A percentile compares a stretch with the other conserved stretches of the same genome.
Evolutionary conservation across 2,329 filamentous ascomycete species (phyloP).

Genomic region (Trichophyton simii): DNA sequence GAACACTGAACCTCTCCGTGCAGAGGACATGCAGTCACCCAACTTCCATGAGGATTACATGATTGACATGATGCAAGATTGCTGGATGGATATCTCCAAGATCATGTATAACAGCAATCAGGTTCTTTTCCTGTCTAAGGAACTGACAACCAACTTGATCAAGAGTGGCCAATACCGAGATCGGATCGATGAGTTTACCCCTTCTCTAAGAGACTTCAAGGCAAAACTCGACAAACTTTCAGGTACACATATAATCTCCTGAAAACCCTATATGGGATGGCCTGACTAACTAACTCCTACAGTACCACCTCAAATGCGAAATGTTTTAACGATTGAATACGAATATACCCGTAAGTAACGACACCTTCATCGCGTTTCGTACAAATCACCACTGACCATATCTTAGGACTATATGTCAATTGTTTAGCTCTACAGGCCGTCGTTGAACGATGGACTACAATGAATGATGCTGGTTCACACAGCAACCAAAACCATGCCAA

Average conservation of each 20-base stretch:
- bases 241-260: conserved; percentile 16
- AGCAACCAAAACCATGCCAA: conserved; percentile 20
- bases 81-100: conserved; percentile 87
- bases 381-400: conserved; percentile 11
- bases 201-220: conserved; percentile 66
- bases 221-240: conserved; percentile 66
- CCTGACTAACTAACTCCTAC: conserved; percentile 1
- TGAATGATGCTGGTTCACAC: conserved; percentile 29
- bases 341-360: conserved; percentile 64
- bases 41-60: conserved; percentile 20
- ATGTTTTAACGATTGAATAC: conserved; percentile 86
- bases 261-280: background rate
- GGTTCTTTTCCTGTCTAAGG: conserved; percentile 71
- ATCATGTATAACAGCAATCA: conserved; percentile 87
- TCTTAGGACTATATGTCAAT: conserved; percentile 62
- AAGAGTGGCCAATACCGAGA: conserved; percentile 73
- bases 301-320: conserved; percentile 48
- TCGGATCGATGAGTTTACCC: conserved; percentile 67
- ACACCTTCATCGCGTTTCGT: background rate
- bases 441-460: conserved; percentile 78
- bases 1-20: conserved; percentile 24
- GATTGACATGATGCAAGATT: conserved; percentile 56
- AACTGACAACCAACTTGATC: conserved; percentile 80
- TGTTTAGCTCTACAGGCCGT: conserved; percentile 88
- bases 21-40: conserved; percentile 14